Evolutionary conservation across 345 rosid genomes (phyloP).

Genomic region (Reutealis trisperma): DNA sequence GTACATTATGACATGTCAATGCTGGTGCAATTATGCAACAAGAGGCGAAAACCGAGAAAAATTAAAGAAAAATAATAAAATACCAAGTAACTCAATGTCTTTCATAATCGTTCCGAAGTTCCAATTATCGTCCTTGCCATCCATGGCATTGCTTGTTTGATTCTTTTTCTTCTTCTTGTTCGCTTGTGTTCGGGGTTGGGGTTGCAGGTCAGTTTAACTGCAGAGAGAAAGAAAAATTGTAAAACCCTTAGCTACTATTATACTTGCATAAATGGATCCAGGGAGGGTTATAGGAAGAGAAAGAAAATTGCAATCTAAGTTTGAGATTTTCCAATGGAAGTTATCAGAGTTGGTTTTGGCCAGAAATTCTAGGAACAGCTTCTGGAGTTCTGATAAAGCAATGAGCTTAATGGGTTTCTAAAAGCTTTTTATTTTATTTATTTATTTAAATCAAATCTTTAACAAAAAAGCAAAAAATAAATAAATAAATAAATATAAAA

Average conservation of each 20-base stretch:
- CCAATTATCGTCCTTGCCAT: slow-evolving; percentile 15
- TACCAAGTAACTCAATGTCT: slow-evolving; percentile 22
- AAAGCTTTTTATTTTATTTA: no score
- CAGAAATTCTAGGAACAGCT: no score
- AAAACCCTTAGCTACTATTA: background rate
- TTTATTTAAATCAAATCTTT: no score
- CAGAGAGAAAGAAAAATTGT: background rate
- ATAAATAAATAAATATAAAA: no score
- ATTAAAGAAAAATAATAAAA: background rate
- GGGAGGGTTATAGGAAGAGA: no score
- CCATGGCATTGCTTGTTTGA: slow-evolving; percentile 5
- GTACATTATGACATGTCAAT: background rate
- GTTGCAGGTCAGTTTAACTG: background rate
- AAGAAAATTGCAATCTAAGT: no score
- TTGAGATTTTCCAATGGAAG: no score
- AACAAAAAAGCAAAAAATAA: no score
- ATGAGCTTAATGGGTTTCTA: no score
- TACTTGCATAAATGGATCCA: background rate
- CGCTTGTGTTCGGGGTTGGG: background rate
- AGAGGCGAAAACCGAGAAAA: background rate
- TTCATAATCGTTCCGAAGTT: slow-evolving; percentile 21
- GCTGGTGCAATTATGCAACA: no score
- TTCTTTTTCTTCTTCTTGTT: slow-evolving; percentile 17
- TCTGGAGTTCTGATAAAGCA: no score
- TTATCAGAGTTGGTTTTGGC: no score